Conservation (phyloP, 148 eudicot species). For the Selenicereus undatus region DNA sequence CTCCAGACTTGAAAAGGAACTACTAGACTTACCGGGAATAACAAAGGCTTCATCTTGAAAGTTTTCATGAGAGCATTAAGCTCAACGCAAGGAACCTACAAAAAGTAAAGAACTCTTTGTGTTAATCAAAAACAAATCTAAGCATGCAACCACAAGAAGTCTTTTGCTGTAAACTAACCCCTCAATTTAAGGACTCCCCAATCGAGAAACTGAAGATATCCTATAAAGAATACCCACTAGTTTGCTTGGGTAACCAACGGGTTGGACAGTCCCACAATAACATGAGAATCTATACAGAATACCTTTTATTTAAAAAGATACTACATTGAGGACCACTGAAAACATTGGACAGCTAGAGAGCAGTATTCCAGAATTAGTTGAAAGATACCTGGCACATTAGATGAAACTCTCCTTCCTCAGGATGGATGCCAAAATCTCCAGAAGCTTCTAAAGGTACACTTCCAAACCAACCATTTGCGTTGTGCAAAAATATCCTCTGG, state of each 20-base stretch:
- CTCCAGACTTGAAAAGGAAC: not conserved
- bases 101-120: constrained; percentile 16
- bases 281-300: not conserved
- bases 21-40: constrained; percentile 63
- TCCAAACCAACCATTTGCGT: constrained; percentile 95
- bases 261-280: not conserved
- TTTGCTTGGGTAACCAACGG: not conserved
- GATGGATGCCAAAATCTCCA: constrained; percentile 98
- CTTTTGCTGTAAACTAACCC: constrained; percentile 2
- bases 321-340: not conserved
- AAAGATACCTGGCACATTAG: constrained; percentile 92
- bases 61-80: constrained; percentile 93
- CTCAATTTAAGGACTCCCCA: not conserved
- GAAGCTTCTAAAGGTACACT: constrained; percentile 94
- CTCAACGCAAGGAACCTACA: constrained; percentile 95
- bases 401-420: constrained; percentile 97
- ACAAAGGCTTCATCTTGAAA: constrained; percentile 91
- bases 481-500: constrained; percentile 88
- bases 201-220: not conserved
- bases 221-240: not conserved
- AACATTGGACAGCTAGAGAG: constrained; percentile 3
- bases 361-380: constrained; percentile 12
- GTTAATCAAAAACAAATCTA: not conserved
- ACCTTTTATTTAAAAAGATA: not conserved
- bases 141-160: not conserved